Conservation (phyloP, 805 yeast species). For the Groenewaldozyma salmanticensis region DNA sequence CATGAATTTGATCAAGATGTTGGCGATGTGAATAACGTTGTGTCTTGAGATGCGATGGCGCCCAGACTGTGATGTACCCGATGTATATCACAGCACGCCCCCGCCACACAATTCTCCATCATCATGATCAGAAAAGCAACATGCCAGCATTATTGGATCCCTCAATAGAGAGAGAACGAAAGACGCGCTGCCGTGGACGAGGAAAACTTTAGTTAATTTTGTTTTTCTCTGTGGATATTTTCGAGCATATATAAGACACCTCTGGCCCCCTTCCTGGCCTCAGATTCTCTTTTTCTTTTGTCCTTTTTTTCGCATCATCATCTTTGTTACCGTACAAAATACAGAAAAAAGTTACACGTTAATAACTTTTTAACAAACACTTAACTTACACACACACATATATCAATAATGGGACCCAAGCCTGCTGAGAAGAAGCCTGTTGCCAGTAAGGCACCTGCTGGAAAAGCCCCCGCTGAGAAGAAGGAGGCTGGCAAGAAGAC, state of each 20-base stretch:
- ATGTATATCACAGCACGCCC: slow-evolving; percentile 8
- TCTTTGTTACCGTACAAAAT: slow-evolving; percentile 13
- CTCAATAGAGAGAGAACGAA: no score
- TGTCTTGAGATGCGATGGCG: not conserved
- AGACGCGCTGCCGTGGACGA: no score
- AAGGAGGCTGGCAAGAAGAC: slow-evolving; percentile 86
- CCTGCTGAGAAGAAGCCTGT: slow-evolving; percentile 56
- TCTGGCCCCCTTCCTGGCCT: not conserved
- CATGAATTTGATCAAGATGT: not conserved
- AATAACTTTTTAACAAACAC: slow-evolving; percentile 1
- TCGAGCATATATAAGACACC: not conserved
- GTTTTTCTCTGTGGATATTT: not conserved
- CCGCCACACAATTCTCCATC: slow-evolving; percentile 1
- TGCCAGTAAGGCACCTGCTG: slow-evolving; percentile 54
- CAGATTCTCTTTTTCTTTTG: slow-evolving; percentile 8
- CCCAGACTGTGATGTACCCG: slow-evolving; percentile 7
- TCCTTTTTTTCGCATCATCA: slow-evolving; percentile 17
- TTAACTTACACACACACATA: slow-evolving; percentile 5
- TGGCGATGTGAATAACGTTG: not conserved
- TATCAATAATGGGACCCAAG: slow-evolving; percentile 31
- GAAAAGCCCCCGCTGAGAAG: slow-evolving; percentile 96
- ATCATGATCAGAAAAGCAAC: no score
- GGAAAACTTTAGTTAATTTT: not conserved
- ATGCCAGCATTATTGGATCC: no score
- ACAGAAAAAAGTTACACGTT: slow-evolving; percentile 22